Evolutionary conservation across 169 alveolate genomes (phyloP).

Genomic region (Plasmodium ovale): DNA sequence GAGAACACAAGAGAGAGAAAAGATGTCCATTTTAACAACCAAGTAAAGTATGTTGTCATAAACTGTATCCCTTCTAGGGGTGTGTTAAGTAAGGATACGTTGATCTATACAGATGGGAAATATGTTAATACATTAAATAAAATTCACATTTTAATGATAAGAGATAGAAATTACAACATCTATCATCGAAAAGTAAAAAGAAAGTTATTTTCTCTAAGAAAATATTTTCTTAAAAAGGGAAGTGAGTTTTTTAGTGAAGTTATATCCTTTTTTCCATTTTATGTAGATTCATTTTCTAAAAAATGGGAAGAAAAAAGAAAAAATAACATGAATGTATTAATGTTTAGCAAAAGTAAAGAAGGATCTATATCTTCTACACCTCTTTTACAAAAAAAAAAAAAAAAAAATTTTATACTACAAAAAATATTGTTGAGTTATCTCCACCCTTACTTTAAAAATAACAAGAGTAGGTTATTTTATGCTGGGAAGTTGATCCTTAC

Average conservation of each 20-base stretch:
- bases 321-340: neutral
- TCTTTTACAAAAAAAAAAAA: neutral
- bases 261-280: conserved; percentile 33
- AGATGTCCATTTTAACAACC: neutral
- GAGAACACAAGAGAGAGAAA: neutral
- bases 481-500: conserved; percentile 32
- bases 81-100: conserved; percentile 36
- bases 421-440: conserved; percentile 24
- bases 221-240: conserved; percentile 56
- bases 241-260: conserved; percentile 55
- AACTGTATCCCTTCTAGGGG: conserved; percentile 59
- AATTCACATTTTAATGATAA: conserved; percentile 57
- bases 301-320: conserved; percentile 2
- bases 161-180: conserved; percentile 50
- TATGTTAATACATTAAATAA: conserved; percentile 49
- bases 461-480: conserved; percentile 39
- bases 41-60: conserved; percentile 22
- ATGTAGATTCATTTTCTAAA: conserved; percentile 31
- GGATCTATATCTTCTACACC: neutral
- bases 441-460: conserved; percentile 46
- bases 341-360: neutral
- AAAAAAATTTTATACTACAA: conserved; percentile 23
- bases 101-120: conserved; percentile 72
- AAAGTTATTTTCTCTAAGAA: conserved; percentile 37
- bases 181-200: conserved; percentile 45